A percentile compares a stretch with the other conserved stretches of the same genome.
phyloP scores from a whole-genome alignment of 352 stramenopile species.

The Phytophthora hybrid region DNA sequence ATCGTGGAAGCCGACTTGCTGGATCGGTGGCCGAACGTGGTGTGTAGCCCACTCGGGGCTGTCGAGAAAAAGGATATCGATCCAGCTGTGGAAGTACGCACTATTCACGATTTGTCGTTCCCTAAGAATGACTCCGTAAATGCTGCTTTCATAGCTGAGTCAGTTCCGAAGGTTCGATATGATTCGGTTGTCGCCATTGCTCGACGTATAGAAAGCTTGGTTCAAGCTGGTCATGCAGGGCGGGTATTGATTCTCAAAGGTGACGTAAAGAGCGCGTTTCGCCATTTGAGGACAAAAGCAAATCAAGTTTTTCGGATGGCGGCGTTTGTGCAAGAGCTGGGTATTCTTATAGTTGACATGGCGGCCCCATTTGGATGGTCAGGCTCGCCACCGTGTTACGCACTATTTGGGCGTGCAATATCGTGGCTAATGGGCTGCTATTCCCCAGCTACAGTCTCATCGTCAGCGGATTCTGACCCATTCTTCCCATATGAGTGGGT shows the following conservation, averaged over 20 bases:
- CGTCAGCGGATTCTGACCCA: neutral
- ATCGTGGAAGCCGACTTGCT: slow-evolving; percentile 16
- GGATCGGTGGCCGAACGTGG: neutral
- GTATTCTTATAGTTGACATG: slow-evolving; percentile 23
- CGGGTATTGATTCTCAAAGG: slow-evolving; percentile 17
- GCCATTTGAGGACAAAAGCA: slow-evolving; percentile 5
- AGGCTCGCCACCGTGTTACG: slow-evolving; percentile 7
- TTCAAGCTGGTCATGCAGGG: neutral
- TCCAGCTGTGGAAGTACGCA: slow-evolving; percentile 12
- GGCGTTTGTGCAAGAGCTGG: slow-evolving; percentile 7
- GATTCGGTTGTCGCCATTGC: slow-evolving; percentile 22
- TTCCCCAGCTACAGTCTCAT: neutral
- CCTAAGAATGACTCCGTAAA: slow-evolving; percentile 10
- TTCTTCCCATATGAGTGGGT: slow-evolving; percentile 46
- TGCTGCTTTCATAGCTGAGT: slow-evolving; percentile 1
- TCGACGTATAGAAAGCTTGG: slow-evolving; percentile 13
- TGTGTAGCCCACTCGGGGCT: slow-evolving; percentile 25
- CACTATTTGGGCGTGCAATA: neutral
- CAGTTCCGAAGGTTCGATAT: slow-evolving; percentile 15
- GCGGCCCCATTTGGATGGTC: slow-evolving; percentile 18
- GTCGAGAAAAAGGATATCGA: slow-evolving; percentile 26
- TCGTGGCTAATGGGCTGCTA: neutral
- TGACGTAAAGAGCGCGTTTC: slow-evolving; percentile 27
- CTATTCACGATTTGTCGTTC: slow-evolving; percentile 29
- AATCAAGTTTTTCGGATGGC: slow-evolving; percentile 21